Conservation (phyloP, 257 asterid genomes). For the Buddleja alternifolia region DNA sequence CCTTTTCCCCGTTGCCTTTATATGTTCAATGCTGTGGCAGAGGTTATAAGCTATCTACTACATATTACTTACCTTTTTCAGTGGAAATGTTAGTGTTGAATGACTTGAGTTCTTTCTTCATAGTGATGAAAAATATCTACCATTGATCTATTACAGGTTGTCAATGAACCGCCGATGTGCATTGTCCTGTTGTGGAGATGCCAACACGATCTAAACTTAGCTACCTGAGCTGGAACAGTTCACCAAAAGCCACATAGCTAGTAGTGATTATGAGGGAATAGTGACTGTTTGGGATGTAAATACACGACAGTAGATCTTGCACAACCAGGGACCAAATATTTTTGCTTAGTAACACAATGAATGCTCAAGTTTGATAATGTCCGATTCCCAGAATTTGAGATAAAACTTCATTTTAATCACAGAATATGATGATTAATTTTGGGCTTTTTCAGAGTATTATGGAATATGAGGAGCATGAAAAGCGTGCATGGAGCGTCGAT, state of each 20-base stretch:
- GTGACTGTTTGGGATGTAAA: constrained; percentile 84
- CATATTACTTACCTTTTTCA: too few species aligned
- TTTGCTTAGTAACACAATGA: constrained; percentile 12
- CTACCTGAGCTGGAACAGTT: constrained; percentile 85
- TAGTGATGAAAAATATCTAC: not conserved
- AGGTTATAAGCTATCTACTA: constrained; percentile 9
- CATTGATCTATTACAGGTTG: constrained; percentile 47
- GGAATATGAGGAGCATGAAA: constrained; percentile 92
- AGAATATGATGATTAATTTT: constrained; percentile 2
- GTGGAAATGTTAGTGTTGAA: constrained; percentile 1
- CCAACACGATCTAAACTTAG: constrained; percentile 76
- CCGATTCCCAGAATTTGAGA: constrained; percentile 8
- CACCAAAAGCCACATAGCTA: constrained; percentile 65
- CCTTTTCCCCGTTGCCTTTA: constrained; percentile 12
- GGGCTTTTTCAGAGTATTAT: constrained; percentile 57
- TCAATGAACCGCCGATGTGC: constrained; percentile 70
- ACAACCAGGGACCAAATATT: constrained; percentile 4
- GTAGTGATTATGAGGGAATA: constrained; percentile 85
- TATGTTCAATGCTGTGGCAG: constrained; percentile 3
- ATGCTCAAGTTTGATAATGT: not conserved
- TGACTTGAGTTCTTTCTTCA: constrained; percentile 6
- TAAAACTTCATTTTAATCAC: not conserved
- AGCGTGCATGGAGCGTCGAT: constrained; percentile 88
- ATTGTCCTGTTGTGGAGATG: constrained; percentile 79
- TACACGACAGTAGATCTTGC: constrained; percentile 56